phyloP scores from a whole-genome alignment of 768 basidiomycete genomes.

The Pleurotus tuber-regium region DNA sequence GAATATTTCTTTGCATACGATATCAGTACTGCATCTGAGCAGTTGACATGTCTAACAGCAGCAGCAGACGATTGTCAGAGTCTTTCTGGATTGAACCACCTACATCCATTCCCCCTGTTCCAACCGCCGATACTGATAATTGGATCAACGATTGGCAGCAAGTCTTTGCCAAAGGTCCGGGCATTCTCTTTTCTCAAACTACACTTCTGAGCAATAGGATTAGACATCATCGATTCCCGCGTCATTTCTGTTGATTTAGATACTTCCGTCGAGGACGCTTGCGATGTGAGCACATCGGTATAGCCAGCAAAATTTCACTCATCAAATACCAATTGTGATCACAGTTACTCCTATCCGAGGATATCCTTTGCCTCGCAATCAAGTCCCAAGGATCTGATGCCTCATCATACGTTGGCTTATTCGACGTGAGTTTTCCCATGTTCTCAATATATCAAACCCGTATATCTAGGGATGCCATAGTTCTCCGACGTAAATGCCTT shows the following conservation, averaged over 20 bases:
- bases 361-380: constrained; percentile 65
- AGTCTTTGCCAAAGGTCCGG: constrained; percentile 56
- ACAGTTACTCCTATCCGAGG: constrained; percentile 62
- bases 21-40: no score
- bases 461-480: constrained; percentile 30
- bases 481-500: constrained; percentile 89
- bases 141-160: constrained; percentile 61
- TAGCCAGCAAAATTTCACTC: no score
- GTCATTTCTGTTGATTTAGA: constrained; percentile 69
- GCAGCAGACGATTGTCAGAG: constrained; percentile 35
- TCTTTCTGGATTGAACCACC: constrained; percentile 30
- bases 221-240: constrained; percentile 70
- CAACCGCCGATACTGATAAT: constrained; percentile 31
- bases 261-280: constrained; percentile 77
- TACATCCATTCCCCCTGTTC: constrained; percentile 17
- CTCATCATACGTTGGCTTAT: constrained; percentile 52
- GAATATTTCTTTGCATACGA: no score
- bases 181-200: background rate
- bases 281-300: constrained; percentile 69
- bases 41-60: constrained; percentile 35
- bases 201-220: background rate
- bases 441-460: constrained; percentile 1
- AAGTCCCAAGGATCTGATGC: constrained; percentile 29
- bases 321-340: no score
- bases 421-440: constrained; percentile 55